Percentiles rank a stretch among this genome's conserved stretches.
Evolutionary conservation across 2,329 filamentous ascomycete genomes (phyloP).

Genomic region (Aspergillus sp.): DNA sequence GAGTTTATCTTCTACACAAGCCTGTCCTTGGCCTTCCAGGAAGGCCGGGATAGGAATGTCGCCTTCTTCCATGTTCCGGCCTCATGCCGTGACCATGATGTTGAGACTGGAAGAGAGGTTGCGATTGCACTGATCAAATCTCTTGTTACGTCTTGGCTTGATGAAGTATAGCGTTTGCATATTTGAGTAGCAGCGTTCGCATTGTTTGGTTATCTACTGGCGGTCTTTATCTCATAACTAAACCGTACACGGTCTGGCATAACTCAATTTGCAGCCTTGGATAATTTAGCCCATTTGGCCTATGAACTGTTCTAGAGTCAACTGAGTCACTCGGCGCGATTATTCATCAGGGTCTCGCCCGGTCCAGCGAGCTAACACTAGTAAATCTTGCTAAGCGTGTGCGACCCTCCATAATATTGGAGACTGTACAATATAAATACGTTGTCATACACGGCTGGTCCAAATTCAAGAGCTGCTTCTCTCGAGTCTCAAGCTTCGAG

Average conservation of each 20-base stretch:
- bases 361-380: background rate
- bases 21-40: constrained; percentile 51
- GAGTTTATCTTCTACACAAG: constrained; percentile 79
- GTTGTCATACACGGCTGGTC: background rate
- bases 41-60: constrained; percentile 50
- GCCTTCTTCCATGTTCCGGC: constrained; percentile 76
- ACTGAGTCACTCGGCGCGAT: background rate
- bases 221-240: background rate
- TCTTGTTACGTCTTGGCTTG: constrained; percentile 47
- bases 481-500: background rate
- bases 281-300: background rate
- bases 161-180: constrained; percentile 15
- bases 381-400: background rate
- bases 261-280: background rate
- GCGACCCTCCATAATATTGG: background rate
- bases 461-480: background rate
- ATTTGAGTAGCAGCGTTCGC: background rate
- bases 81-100: constrained; percentile 54
- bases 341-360: background rate
- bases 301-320: background rate
- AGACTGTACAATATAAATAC: background rate
- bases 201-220: background rate
- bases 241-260: background rate
- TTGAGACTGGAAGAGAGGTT: constrained; percentile 46
- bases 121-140: constrained; percentile 49